These are phyloP conservation scores for Lipomyces yamanashiensis DNA, from an alignment of 805 yeast genomes.

Conservation along the genomic window DNA sequence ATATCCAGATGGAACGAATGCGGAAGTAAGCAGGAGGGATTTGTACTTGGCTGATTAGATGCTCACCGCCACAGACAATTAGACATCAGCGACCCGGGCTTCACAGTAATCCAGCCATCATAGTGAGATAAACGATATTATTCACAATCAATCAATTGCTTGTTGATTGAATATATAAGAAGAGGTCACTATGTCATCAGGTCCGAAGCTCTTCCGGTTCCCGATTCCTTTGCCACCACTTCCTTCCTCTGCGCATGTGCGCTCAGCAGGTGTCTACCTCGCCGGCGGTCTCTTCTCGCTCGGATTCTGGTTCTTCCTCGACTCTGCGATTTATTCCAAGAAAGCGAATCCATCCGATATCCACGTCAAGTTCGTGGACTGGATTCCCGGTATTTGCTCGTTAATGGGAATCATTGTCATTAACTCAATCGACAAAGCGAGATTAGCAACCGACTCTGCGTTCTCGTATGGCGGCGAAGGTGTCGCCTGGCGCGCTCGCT, in stretches of 20 bases:
- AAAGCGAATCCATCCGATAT: conserved; percentile 83
- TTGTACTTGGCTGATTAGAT: not conserved
- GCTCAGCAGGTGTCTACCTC: conserved; percentile 42
- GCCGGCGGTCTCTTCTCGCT: conserved; percentile 63
- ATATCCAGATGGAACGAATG: not conserved
- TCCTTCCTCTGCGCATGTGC: conserved; percentile 34
- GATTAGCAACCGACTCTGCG: conserved; percentile 50
- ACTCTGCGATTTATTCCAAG: conserved; percentile 83
- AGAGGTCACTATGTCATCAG: conserved; percentile 12
- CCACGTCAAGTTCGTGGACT: conserved; percentile 89
- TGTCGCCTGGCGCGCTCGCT: conserved; percentile 92
- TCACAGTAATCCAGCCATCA: not conserved
- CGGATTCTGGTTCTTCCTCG: conserved; percentile 89
- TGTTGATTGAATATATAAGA: not conserved
- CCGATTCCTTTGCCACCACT: conserved; percentile 33
- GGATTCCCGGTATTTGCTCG: conserved; percentile 92
- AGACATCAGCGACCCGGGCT: not conserved
- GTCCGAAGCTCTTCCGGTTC: conserved; percentile 33
- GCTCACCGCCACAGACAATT: not conserved
- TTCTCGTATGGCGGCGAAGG: conserved; percentile 49
- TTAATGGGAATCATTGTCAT: conserved; percentile 80
- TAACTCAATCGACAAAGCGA: conserved; percentile 71
- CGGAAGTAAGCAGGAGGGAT: not conserved
- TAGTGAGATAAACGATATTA: not conserved
- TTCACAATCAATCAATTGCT: not conserved